A percentile compares a stretch with the other conserved stretches of the same genome.
Conservation (phyloP, 169 alveolate genomes). For the Plasmodium berghei region DNA sequence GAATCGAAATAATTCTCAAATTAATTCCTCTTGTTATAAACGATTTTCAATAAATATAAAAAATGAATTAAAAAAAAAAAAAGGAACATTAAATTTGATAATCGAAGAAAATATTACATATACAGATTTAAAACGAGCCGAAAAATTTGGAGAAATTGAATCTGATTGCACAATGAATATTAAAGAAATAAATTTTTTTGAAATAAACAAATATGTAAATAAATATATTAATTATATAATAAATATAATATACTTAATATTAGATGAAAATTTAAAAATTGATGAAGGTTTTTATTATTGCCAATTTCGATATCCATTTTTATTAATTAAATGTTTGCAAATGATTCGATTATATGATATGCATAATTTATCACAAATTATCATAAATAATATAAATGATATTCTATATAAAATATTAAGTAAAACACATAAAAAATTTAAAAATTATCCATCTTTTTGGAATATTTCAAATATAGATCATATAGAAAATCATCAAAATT, state of each 20-base stretch:
- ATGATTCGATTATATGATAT: conserved; percentile 57
- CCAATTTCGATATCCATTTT: conserved; percentile 49
- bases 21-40: neutral
- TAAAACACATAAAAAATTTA: conserved; percentile 44
- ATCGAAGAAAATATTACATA: conserved; percentile 46
- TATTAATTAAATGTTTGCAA: conserved; percentile 51
- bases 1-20: neutral
- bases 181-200: conserved; percentile 51
- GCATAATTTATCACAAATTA: conserved; percentile 22
- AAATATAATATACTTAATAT: conserved; percentile 28
- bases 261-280: conserved; percentile 62
- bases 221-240: conserved; percentile 54
- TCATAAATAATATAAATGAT: conserved; percentile 55
- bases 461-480: neutral
- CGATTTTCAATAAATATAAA: conserved; percentile 43
- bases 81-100: neutral
- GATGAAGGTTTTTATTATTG: conserved; percentile 56
- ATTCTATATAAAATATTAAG: conserved; percentile 21
- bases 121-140: conserved; percentile 48
- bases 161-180: conserved; percentile 53
- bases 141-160: conserved; percentile 54
- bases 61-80: conserved; percentile 25
- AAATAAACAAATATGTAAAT: conserved; percentile 45
- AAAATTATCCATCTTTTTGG: neutral
- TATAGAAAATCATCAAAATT: neutral